Base-by-base conservation (phyloP, 306 rosid genomes). In the Betula pendula region DNA sequence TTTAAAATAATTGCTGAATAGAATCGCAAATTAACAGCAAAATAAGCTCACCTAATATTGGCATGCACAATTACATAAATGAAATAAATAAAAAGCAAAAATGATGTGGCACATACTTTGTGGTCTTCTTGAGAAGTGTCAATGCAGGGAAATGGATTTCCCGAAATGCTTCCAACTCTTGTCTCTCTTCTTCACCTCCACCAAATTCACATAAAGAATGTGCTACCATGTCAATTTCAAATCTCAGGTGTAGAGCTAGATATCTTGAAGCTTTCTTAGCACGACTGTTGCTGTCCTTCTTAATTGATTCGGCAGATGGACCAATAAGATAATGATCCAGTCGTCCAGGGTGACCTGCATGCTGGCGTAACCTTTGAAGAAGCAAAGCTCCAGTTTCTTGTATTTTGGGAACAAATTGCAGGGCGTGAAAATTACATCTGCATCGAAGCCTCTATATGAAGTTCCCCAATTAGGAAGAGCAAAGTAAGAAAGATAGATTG, bases 371-470 rank as follows among this genome's bases (percentile, higher is more conserved):
- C 82, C 97, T 92, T 87, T 86, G 91, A 75, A 95, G 92, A 84
- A 95, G 91, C 83, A 90, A 82, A 70, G 94, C 93, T 76, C 97
- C 97, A 12, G 92, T 79, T 88, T 90, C 88, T 95, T 92, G 99
- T 79, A 95, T 90, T 88, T 84, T 90, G 79, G 97, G 96, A 81
- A 87, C 92, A 91, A 95, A 95, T 84, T 85, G 94, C 84, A 95
- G 86, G 71, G 97, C 97, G 49, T 92, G 91, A 83, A 95, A 95
- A 85, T 95, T 95, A 85, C 99, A 95, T 87, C 97, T 92, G 99
- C 99, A 95, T 74, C 99, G 97, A 88, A 95, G 96, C 86, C 97
- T 92, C 97, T 95, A 89, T 81, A 95, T 95, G 97, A 90, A 87
- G 78, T 88, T 83, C 80, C 89, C 88, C 79, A 89, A 92, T 92